Evolutionary conservation across 768 basidiomycete genomes (phyloP), one percentile per base, ranked within the genome.

Genomic region (Lentinula edodes): DNA sequence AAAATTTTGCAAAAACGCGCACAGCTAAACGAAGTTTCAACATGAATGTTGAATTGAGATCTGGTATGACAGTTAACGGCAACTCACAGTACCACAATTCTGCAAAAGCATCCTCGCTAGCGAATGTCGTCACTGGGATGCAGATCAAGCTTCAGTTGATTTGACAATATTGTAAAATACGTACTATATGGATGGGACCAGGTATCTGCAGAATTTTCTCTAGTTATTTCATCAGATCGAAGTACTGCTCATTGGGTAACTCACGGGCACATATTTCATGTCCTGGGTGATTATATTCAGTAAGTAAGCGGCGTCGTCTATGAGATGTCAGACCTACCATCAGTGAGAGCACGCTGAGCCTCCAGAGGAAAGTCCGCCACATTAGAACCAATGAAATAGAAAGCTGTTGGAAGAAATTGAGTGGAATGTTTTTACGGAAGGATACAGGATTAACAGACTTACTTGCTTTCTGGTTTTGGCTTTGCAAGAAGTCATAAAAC

Each of bases 1-100:
- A 43, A 62, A 28, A 28, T 45, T 45, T 2, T 54, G 20, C 7
- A 0, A 28, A 3, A 42, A 6, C 7, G 36, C 20, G 23, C 16
- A 56, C 10, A 38, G 35, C 16, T 10, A 70, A 83, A 42, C 64
- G 82, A 83, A 85, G 7, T 10, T 13, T 42, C 20, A 7, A 55
- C 18, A 39, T 39, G 28, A 39, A n/a, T 20, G 43, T 2, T 53
- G 16, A 9, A 0, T 42, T 6, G 5, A 34, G 16, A 23, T 23
- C 23, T 23, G 18, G 7, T 36, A 28, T 38, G 9, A 1, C 38
- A 1, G 5, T 6, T 52, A 1, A 43, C 3, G 5, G 38, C 28
- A 9, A 71, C 83, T 43, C 64, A 82, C 84, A 84, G 72, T 90
- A 93, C 62, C 87, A 91, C 15, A 93, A 77, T 70, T 93, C 90